Percentiles rank a stretch among this genome's conserved stretches.
Evolutionary conservation across 2,329 filamentous ascomycete genomes (phyloP).

Genomic region (Xylariaceae sp.): DNA sequence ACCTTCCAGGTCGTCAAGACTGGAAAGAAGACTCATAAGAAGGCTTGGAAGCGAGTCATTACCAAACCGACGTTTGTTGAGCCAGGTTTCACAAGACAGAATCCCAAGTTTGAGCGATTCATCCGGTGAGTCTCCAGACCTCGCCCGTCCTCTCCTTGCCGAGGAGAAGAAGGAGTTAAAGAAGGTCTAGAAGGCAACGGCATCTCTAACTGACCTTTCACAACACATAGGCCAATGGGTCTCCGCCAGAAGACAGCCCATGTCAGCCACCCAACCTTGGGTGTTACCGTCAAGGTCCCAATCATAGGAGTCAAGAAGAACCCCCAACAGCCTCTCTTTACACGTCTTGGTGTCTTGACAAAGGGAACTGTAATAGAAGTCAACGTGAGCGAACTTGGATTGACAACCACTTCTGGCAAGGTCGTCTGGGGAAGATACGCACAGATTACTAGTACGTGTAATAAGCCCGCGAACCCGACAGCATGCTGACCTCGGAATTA

Average conservation of each 20-base stretch:
- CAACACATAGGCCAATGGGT: conserved; percentile 35
- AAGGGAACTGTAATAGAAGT: conserved; percentile 79
- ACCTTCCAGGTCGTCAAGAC: conserved; percentile 93
- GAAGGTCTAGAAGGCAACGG: no score
- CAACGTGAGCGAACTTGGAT: conserved; percentile 84
- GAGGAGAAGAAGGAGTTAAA: no score
- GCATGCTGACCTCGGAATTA: not conserved
- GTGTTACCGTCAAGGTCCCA: conserved; percentile 8
- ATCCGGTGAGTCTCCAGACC: not conserved
- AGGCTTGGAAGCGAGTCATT: conserved; percentile 18
- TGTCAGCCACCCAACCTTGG: conserved; percentile 39
- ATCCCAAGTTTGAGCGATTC: not conserved
- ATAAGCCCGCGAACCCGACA: not conserved
- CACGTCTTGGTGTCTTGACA: conserved; percentile 12
- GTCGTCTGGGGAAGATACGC: conserved; percentile 69
- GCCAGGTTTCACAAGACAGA: not conserved
- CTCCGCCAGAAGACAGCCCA: conserved; percentile 70
- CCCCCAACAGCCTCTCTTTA: conserved; percentile 76
- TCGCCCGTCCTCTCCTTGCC: not conserved
- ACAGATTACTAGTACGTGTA: conserved; percentile 32
- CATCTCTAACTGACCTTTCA: not conserved
- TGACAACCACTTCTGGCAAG: conserved; percentile 87
- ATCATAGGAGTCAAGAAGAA: conserved; percentile 65
- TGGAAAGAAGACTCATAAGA: conserved; percentile 70
- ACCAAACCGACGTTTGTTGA: conserved; percentile 31